Base-by-base conservation (phyloP, 1,284 basidiomycete species). In the Agroathelia rolfsii region DNA sequence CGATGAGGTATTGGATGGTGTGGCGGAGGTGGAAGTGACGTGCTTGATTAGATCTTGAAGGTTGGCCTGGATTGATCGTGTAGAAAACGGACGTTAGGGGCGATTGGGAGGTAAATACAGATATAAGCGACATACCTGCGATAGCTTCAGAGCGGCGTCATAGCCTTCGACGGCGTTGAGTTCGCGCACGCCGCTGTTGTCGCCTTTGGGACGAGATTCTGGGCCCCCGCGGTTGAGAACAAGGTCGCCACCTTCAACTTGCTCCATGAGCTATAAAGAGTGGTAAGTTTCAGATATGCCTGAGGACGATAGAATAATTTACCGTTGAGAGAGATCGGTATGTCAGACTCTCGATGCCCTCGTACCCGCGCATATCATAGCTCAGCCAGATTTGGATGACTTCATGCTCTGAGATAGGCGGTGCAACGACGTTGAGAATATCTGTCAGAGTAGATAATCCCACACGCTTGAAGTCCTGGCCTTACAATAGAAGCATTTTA, bases 341-440 rank as follows among this genome's bases (percentile, higher is more conserved):
- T 8, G 93, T 87, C n/a, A 99, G 72, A n/a, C 79, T 72, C 55
- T 96, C 92, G 28, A 98, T 76, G 10, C 94, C 95, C 34, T 93
- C 90, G 51, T 95, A 96, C 9, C 95, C 94, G 38, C 75, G 65
- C 92, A 99, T 94, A 46, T 94, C 92, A 61, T 98, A 92, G 44
- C 83, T 84, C 23, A 98, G 65, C 76, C 87, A 92, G 5, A 99
- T 81, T 53, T 95, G 80, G 39, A 98, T 87, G 13, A 97, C 89
- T 59, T 99, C 95, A 53, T 98, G 94, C 46, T 92, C 90, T 9
- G 92, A 86, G 46, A 98, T 97, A 3, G 95, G 95, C 16, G 95
- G 95, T 0, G 94, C 95, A 32, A 99, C 94, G 11, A 84, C 93
- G 52, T 97, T 95, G 41, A 98, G 62, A 36, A 98, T 77, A 37